Evolutionary conservation across 1,284 basidiomycete species (phyloP), one percentile per base, ranked within the genome.

Genomic region (Binderoboletus segoi): DNA sequence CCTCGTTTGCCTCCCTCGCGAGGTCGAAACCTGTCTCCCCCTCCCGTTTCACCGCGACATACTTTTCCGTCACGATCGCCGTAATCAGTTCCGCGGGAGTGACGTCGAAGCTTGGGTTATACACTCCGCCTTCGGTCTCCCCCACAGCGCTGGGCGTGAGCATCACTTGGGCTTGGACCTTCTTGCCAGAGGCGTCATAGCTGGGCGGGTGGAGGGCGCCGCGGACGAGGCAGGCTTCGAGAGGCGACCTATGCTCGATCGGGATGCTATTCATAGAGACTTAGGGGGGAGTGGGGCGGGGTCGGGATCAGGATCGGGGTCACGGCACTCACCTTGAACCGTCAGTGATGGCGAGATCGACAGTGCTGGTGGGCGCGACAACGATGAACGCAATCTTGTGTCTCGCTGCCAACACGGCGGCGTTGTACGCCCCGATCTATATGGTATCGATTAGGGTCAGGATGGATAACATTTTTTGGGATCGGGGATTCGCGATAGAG

Each of bases 41-140:
- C 7, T 77, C 77, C 53, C 72, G 71, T 63, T 81, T 84, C 56
- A 86, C 82, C 4, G 90, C 90, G 13, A 94, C 91, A 13, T 93
- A 93, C 67, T 89, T 94, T 76, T 95, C 93, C 5, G 93, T 94
- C 8, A 94, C 92, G 50, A 95, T 90, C n/a, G 90, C 91, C 12
- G 82, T 85, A 56, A 90, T 90, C 46, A 86, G 73, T 61, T 91
- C 88, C 2, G 93, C 91, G 1, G 94, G 94, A 0, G 94, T 96
- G 18, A 97, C 93, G 69, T 96, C 94, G 71, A 96, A 97, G 60
- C 89, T 91, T 4, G 94, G 94, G 73, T 96, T 97, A 73, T 95
- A 94, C 11, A 95, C 53, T 79, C 84, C 67, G 8, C 63, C 66
- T 24, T 64, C 47, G 0, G 54, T 46, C 45, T 68, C 54, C 81